Evolutionary conservation across 495 filamentous ascomycete genomes (phyloP), one percentile per base, ranked within the genome.

Genomic region (Parathielavia hyrcaniae): DNA sequence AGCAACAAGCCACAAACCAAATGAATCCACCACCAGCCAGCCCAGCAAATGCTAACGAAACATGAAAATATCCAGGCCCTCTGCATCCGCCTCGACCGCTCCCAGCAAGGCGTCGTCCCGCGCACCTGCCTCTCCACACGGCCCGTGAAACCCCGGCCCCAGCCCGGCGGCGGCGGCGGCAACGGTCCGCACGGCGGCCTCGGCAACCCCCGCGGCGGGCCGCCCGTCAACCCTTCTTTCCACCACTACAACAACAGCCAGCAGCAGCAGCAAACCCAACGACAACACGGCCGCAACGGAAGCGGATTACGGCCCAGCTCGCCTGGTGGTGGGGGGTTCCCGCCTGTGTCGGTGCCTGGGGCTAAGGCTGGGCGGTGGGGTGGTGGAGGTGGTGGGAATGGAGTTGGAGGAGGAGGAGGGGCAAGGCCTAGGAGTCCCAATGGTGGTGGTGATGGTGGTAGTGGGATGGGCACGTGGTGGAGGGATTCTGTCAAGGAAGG

Each of bases 71-170:
- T n/a, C 26, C 2, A 91, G 87, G 89, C 91, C 62, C 87, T 97
- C 52, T 97, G 93, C 71, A 84, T 87, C 65, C 87, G 88, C 59
- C 83, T 97, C 48, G 92, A 97, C 72, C 86, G 90, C 50, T 89
- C 89, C 44, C 80, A 87, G 63, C 91, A 97, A 74, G 93, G 93
- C 72, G 95, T 97, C 50, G 90, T 85, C 54, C 93, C 93, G 19
- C 84, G 93, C 36, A 95, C 90, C 38, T 97, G 95, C 75, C 81
- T 98, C 32, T 97, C 95, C 26, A 86, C 90, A 49, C 84, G 88
- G 51, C 90, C 93, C 50, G 85, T 97, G 63, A 96, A 97, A 77
- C 90, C 93, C 55, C 88, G 91, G 46, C 68, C 80, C 35, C 78
- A 79, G 50, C 81, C 77, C 38, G 67, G 30, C 70, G 50, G 73